A percentile compares a stretch with the other conserved stretches of the same genome.
These are phyloP conservation scores for Phytophthora pistaciae DNA, from an alignment of 352 stramenopile species.

Conservation along the genomic window DNA sequence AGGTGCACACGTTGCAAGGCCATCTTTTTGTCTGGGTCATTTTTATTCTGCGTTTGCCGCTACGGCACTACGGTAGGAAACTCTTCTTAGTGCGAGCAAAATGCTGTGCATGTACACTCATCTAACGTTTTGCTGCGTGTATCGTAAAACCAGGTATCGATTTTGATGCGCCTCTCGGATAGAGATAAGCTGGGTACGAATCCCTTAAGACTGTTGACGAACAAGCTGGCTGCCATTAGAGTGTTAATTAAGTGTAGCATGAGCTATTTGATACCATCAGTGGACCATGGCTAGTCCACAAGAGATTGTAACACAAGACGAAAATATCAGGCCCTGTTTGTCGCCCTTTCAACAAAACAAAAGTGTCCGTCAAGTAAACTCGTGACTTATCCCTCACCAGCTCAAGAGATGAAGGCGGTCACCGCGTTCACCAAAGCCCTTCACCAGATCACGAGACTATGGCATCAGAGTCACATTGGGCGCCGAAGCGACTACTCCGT, in stretches of 20 bases:
- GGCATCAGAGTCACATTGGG: not conserved
- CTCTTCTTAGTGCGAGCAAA: not conserved
- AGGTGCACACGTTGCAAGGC: constrained; percentile 26
- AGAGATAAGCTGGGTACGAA: not conserved
- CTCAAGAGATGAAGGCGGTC: not conserved
- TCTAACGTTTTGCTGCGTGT: not conserved
- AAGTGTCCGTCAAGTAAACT: not conserved
- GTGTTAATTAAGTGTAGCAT: too few relatives aligned
- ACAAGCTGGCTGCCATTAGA: too few relatives aligned
- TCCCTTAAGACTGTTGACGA: too few relatives aligned
- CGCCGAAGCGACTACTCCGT: not conserved
- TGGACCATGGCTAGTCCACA: too few relatives aligned
- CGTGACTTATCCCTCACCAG: too few relatives aligned
- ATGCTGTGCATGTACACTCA: not conserved
- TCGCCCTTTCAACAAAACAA: not conserved
- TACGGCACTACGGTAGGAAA: constrained; percentile 34
- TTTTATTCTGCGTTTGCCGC: constrained; percentile 35
- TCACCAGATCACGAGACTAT: not conserved
- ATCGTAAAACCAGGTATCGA: not conserved
- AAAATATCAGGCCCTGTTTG: too few relatives aligned
- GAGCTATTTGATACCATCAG: too few relatives aligned
- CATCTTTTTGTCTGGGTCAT: constrained; percentile 35
- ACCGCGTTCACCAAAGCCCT: not conserved
- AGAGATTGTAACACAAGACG: too few relatives aligned
- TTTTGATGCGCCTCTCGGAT: not conserved